These are phyloP conservation scores for Zygotorulaspora chibaensis DNA, from an alignment of 805 yeast genomes.

Conservation along the genomic window DNA sequence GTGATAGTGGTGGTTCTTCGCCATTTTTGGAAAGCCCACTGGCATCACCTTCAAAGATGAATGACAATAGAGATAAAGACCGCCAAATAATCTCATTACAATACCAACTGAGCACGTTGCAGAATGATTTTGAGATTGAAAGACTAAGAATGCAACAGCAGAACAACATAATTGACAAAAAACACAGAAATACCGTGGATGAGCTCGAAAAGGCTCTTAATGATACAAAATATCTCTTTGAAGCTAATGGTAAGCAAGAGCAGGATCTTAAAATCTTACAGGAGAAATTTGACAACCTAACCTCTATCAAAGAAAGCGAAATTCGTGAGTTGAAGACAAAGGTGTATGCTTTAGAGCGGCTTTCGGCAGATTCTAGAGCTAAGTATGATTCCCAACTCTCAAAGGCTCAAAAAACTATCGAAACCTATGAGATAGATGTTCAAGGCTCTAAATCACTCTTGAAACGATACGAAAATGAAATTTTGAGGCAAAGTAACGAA, in stretches of 20 bases:
- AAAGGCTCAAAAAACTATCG: constrained; percentile 14
- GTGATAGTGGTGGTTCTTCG: constrained; percentile 33
- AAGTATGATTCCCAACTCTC: constrained; percentile 30
- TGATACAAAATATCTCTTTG: constrained; percentile 37
- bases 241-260: constrained; percentile 27
- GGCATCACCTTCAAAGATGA: constrained; percentile 5
- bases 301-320: constrained; percentile 24
- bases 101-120: constrained; percentile 37
- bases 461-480: constrained; percentile 25
- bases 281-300: constrained; percentile 22
- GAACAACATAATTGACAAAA: constrained; percentile 23
- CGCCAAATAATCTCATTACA: constrained; percentile 31
- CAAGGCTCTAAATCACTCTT: constrained; percentile 20
- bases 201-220: constrained; percentile 32
- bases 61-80: constrained; percentile 12
- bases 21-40: constrained; percentile 38
- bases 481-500: constrained; percentile 21
- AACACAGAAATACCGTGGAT: constrained; percentile 34
- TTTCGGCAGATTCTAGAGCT: constrained; percentile 37
- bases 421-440: constrained; percentile 17
- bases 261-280: constrained; percentile 21
- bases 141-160: constrained; percentile 24
- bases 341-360: constrained; percentile 25
- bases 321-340: constrained; percentile 38
- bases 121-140: constrained; percentile 38